Conservation (phyloP, 805 yeast species). For the Suhomyces faveliae region DNA sequence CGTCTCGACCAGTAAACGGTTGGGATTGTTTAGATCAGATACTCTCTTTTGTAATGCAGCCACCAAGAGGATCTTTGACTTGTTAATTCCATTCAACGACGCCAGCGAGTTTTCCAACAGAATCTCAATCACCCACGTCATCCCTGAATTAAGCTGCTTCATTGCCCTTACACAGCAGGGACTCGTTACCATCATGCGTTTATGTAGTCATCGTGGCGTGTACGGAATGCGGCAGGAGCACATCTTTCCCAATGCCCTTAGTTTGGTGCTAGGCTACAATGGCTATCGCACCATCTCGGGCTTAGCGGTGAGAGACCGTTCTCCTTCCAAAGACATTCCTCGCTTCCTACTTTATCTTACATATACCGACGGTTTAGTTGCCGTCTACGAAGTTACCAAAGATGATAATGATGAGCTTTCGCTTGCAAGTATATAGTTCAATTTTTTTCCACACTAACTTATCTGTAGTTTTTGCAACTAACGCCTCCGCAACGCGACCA, state of each 20-base stretch:
- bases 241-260: slow-evolving; percentile 36
- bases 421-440: background rate
- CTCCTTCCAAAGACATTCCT: slow-evolving; percentile 18
- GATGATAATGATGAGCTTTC: slow-evolving; percentile 1
- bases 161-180: slow-evolving; percentile 41
- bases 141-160: slow-evolving; percentile 36
- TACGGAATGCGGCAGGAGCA: slow-evolving; percentile 45
- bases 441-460: background rate
- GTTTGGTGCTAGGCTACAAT: slow-evolving; percentile 23
- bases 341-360: slow-evolving; percentile 32
- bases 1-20: slow-evolving; percentile 43
- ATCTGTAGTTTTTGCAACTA: background rate
- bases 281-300: slow-evolving; percentile 37
- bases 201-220: slow-evolving; percentile 37
- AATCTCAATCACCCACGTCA: slow-evolving; percentile 32
- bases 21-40: slow-evolving; percentile 47
- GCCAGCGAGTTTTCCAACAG: slow-evolving; percentile 35
- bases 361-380: slow-evolving; percentile 32
- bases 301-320: slow-evolving; percentile 24
- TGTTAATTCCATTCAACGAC: slow-evolving; percentile 35
- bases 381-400: slow-evolving; percentile 13
- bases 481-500: slow-evolving; percentile 1
- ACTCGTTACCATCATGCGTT: slow-evolving; percentile 32
- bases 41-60: slow-evolving; percentile 49
- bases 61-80: slow-evolving; percentile 41